Conservation (phyloP, 192 early-diverging fungal genomes). For the Backusella tuberculispora region DNA sequence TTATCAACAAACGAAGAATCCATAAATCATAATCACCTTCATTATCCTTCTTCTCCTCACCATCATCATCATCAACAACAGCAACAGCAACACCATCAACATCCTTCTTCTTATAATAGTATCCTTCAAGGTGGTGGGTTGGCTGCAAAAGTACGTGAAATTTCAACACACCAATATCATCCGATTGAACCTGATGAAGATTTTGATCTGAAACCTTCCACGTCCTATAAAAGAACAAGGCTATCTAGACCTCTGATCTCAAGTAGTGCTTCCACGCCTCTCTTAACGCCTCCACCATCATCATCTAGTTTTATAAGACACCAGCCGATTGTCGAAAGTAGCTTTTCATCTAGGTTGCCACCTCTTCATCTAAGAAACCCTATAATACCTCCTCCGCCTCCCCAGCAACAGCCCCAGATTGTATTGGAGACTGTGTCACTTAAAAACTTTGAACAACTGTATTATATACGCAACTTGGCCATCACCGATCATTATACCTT, state of each 20-base stretch:
- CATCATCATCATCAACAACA: no score
- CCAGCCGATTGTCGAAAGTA: background rate
- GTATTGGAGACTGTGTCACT: constrained; percentile 39
- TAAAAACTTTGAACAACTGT: constrained; percentile 23
- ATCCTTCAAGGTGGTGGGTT: constrained; percentile 16
- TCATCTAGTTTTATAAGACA: background rate
- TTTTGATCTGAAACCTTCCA: constrained; percentile 29
- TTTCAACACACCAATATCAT: background rate
- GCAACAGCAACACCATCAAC: background rate
- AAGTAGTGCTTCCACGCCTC: constrained; percentile 23
- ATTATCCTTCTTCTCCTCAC: background rate
- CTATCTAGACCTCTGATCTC: background rate
- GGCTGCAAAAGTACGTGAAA: constrained; percentile 28
- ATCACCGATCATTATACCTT: constrained; percentile 43
- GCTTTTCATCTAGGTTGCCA: constrained; percentile 19
- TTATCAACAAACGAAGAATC: background rate
- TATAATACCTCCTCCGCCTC: constrained; percentile 15
- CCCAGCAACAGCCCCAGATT: background rate
- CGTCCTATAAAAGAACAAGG: constrained; percentile 33
- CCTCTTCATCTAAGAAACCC: constrained; percentile 19
- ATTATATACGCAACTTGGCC: constrained; percentile 41
- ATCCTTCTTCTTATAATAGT: background rate
- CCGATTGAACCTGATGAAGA: constrained; percentile 21
- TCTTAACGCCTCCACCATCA: background rate
- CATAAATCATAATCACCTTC: constrained; percentile 13